These are phyloP conservation scores for Trametes sanguinea DNA, from an alignment of 768 basidiomycete species.

Conservation along the genomic window DNA sequence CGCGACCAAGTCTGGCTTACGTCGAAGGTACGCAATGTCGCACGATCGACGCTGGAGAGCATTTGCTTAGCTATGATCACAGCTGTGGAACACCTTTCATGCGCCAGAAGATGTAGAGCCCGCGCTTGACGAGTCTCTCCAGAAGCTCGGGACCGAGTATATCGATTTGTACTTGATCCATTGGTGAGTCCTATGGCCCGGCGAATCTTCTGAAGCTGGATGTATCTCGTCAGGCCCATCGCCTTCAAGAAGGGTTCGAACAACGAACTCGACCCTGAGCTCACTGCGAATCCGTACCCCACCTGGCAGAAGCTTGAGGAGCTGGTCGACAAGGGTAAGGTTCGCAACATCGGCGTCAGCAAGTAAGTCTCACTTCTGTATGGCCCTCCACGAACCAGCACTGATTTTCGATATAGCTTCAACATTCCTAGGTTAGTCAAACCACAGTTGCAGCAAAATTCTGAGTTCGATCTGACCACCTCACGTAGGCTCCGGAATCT, in stretches of 20 bases:
- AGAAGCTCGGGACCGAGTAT: constrained; percentile 63
- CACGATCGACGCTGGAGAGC: background rate
- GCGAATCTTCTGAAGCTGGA: background rate
- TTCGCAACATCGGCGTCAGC: constrained; percentile 81
- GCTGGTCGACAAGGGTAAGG: constrained; percentile 73
- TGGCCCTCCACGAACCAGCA: background rate
- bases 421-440: constrained; percentile 53
- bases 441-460: constrained; percentile 20
- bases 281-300: constrained; percentile 71
- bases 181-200: constrained; percentile 46
- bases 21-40: constrained; percentile 43
- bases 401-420: constrained; percentile 43
- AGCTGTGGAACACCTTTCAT: constrained; percentile 82
- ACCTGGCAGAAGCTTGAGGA: constrained; percentile 84
- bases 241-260: constrained; percentile 59
- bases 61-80: background rate
- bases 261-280: constrained; percentile 47
- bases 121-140: constrained; percentile 64
- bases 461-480: background rate
- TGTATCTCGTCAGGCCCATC: constrained; percentile 51
- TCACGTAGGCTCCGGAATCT: constrained; percentile 55
- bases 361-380: constrained; percentile 48
- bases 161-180: constrained; percentile 83
- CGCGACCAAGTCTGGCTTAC: constrained; percentile 71
- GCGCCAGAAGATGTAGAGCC: constrained; percentile 71